Conservation (phyloP, 2,329 filamentous ascomycete genomes). For the Paecilomyces formosus region DNA sequence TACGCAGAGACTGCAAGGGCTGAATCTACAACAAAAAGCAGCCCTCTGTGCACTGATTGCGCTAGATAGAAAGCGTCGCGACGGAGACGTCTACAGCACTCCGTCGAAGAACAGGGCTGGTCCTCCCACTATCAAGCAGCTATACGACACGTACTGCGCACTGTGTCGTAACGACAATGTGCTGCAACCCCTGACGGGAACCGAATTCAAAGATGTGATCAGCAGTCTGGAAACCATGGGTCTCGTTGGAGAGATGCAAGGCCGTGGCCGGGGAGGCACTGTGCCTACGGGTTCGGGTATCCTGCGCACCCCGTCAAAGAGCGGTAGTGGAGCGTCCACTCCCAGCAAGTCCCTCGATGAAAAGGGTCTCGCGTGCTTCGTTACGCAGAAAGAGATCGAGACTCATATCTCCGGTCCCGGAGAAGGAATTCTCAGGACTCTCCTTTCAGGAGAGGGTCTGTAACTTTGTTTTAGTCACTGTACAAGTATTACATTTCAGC, state of each 20-base stretch:
- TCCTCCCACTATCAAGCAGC: slow-evolving; percentile 72
- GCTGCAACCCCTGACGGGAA: slow-evolving; percentile 78
- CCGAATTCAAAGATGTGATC: slow-evolving; percentile 90
- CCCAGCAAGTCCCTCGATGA: slow-evolving; percentile 57
- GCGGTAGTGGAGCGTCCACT: slow-evolving; percentile 50
- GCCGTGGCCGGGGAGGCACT: slow-evolving; percentile 63
- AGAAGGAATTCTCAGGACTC: slow-evolving; percentile 35
- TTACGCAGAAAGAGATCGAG: slow-evolving; percentile 72
- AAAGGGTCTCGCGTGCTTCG: slow-evolving; percentile 68
- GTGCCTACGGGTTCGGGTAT: slow-evolving; percentile 36
- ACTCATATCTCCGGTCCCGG: slow-evolving; percentile 56
- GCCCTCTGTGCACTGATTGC: slow-evolving; percentile 82
- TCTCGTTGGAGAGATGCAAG: slow-evolving; percentile 62
- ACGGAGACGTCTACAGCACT: slow-evolving; percentile 40
- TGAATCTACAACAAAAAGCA: slow-evolving; percentile 95
- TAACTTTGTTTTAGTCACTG: slow-evolving; percentile 6
- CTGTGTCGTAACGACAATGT: slow-evolving; percentile 84
- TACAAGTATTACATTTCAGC: background rate
- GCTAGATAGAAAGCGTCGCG: slow-evolving; percentile 63
- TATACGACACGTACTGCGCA: slow-evolving; percentile 76
- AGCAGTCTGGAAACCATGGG: slow-evolving; percentile 83
- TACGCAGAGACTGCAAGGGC: slow-evolving; percentile 69
- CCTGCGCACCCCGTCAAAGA: slow-evolving; percentile 64
- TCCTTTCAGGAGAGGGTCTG: slow-evolving; percentile 31
- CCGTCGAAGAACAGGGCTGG: slow-evolving; percentile 53